phyloP scores from a whole-genome alignment of 1,284 basidiomycete genomes.

The Trametes hirsuta region DNA sequence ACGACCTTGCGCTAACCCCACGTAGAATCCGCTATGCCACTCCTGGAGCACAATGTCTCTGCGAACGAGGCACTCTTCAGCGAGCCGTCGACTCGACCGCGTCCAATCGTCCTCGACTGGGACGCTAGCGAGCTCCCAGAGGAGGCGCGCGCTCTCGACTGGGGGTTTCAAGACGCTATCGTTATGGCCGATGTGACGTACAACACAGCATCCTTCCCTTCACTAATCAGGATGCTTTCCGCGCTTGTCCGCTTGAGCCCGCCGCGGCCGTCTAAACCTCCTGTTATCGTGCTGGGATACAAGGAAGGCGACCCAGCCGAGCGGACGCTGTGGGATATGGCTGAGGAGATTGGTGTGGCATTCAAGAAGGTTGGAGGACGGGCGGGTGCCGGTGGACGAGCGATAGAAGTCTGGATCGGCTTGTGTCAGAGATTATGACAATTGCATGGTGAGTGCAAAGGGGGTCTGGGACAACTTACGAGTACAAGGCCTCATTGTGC shows the following conservation, averaged over 20 bases:
- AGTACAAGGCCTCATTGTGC: too few relatives aligned
- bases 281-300: constrained; percentile 74
- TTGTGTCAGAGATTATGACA: background rate
- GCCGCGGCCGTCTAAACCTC: constrained; percentile 29
- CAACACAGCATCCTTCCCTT: constrained; percentile 82
- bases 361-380: constrained; percentile 59
- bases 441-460: too few relatives aligned
- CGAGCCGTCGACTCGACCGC: constrained; percentile 30
- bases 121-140: constrained; percentile 57
- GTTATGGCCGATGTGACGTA: constrained; percentile 92
- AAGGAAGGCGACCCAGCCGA: constrained; percentile 81
- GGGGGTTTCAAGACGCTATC: constrained; percentile 58
- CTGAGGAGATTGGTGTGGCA: constrained; percentile 51
- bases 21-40: constrained; percentile 77
- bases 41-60: constrained; percentile 72
- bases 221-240: constrained; percentile 60
- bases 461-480: background rate
- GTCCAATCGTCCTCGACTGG: constrained; percentile 74
- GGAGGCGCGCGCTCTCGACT: constrained; percentile 41
- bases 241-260: constrained; percentile 41
- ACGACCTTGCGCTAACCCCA: background rate
- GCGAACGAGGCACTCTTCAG: constrained; percentile 48
- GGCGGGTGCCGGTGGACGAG: constrained; percentile 56
- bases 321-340: constrained; percentile 65
- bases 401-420: constrained; percentile 76